A percentile compares a stretch with the other conserved stretches of the same genome.
Evolutionary conservation across 2,329 filamentous ascomycete species (phyloP).

Genomic region (Monosporascus sp.): DNA sequence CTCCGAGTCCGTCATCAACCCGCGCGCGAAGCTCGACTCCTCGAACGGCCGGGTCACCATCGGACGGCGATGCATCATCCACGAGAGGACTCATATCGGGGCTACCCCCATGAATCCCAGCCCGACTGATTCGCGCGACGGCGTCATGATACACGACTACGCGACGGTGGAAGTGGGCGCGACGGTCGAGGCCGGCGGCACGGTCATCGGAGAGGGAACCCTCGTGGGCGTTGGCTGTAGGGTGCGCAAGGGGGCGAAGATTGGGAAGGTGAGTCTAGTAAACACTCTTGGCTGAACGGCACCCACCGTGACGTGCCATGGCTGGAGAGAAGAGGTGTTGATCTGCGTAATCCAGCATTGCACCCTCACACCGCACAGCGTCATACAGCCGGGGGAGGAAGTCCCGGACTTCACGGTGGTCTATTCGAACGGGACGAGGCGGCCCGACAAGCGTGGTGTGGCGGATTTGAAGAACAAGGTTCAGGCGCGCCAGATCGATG

Average conservation of each 20-base stretch:
- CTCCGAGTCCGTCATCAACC: constrained; percentile 77
- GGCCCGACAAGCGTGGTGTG: constrained; percentile 55
- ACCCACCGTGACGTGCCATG: not conserved
- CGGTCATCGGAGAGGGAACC: constrained; percentile 55
- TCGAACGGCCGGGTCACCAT: constrained; percentile 73
- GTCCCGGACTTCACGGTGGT: constrained; percentile 65
- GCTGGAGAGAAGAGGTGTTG: not conserved
- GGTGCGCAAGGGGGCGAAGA: constrained; percentile 53
- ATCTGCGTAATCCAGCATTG: constrained; percentile 47
- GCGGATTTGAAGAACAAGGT: constrained; percentile 58
- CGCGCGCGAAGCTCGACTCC: constrained; percentile 73
- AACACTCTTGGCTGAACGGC: not conserved
- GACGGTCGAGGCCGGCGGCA: constrained; percentile 56
- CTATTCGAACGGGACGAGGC: constrained; percentile 57
- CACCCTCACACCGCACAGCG: constrained; percentile 61
- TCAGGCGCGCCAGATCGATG: constrained; percentile 62
- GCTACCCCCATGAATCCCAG: constrained; percentile 29
- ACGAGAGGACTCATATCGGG: constrained; percentile 60
- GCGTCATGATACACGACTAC: constrained; percentile 55
- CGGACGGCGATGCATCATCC: constrained; percentile 75
- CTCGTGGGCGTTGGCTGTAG: constrained; percentile 53
- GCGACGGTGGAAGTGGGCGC: constrained; percentile 57
- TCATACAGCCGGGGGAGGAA: constrained; percentile 50
- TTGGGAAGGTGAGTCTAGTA: constrained; percentile 51
- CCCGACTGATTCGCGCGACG: constrained; percentile 31